phyloP scores from a whole-genome alignment of 1,284 basidiomycete genomes.

The Kalmanozyma brasiliensis region DNA sequence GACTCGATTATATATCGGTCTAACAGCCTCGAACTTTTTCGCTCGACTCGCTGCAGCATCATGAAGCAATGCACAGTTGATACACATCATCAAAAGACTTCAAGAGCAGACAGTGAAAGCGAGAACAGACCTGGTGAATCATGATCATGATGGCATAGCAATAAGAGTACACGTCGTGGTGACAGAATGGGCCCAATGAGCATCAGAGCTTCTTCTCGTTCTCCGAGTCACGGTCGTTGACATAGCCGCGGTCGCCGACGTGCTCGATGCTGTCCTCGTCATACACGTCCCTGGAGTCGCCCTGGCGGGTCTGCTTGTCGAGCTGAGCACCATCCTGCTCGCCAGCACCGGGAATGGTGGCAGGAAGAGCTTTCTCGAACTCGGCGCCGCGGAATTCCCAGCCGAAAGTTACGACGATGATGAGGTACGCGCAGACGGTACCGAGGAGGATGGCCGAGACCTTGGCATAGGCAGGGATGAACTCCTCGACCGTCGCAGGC shows the following conservation, averaged over 20 bases:
- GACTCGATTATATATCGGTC: too few relatives aligned
- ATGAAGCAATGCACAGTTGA: too few relatives aligned
- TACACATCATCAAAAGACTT: too few relatives aligned
- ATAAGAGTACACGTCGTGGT: too few relatives aligned
- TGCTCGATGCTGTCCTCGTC: slow-evolving; percentile 46
- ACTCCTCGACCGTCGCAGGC: slow-evolving; percentile 58
- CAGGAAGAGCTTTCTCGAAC: slow-evolving; percentile 73
- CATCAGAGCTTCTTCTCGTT: slow-evolving; percentile 40
- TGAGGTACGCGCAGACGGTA: slow-evolving; percentile 69
- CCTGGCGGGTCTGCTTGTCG: background rate
- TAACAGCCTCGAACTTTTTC: background rate
- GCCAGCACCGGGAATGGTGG: slow-evolving; percentile 26
- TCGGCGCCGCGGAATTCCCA: slow-evolving; percentile 75
- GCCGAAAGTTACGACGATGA: slow-evolving; percentile 59
- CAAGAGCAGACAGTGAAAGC: too few relatives aligned
- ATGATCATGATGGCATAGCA: too few relatives aligned
- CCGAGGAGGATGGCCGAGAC: slow-evolving; percentile 89
- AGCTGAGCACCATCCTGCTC: slow-evolving; percentile 25
- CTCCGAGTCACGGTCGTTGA: slow-evolving; percentile 1
- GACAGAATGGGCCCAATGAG: background rate
- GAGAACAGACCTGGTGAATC: too few relatives aligned
- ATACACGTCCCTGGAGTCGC: slow-evolving; percentile 4
- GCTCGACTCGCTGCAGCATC: background rate
- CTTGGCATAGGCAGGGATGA: slow-evolving; percentile 82
- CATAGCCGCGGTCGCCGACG: slow-evolving; percentile 22